Evolutionary conservation across 352 stramenopile species (phyloP).

Genomic region (Globisporangium carolinianum): DNA sequence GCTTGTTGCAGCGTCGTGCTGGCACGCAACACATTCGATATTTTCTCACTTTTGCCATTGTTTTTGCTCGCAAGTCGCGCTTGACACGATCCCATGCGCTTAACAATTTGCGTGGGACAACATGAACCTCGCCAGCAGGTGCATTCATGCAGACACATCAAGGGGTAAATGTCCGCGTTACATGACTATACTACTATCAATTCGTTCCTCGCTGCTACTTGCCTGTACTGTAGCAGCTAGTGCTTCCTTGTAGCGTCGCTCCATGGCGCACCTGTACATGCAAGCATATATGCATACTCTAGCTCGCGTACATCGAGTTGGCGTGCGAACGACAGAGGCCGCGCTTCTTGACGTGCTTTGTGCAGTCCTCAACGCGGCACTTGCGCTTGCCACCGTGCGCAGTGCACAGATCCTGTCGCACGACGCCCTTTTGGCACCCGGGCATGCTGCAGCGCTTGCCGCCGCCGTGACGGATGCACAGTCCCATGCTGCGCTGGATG

Average conservation of each 20-base stretch:
- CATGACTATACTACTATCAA: not conserved
- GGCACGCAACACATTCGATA: no score
- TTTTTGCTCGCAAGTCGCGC: no score
- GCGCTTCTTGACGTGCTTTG: conserved; percentile 86
- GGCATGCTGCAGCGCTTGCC: conserved; percentile 77
- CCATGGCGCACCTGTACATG: not conserved
- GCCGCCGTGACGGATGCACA: conserved; percentile 79
- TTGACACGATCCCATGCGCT: no score
- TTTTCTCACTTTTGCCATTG: no score
- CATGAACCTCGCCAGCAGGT: not conserved
- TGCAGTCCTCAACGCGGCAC: conserved; percentile 71
- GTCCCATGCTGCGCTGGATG: conserved; percentile 82
- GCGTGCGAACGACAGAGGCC: conserved; percentile 68
- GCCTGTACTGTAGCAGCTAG: not conserved
- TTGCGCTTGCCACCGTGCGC: conserved; percentile 83
- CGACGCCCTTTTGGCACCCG: conserved; percentile 79
- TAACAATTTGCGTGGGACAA: no score
- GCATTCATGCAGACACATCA: not conserved
- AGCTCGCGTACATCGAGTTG: conserved; percentile 41
- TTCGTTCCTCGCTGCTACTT: not conserved
- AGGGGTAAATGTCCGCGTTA: not conserved
- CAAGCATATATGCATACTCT: not conserved
- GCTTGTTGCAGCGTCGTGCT: no score
- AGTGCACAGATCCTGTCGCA: conserved; percentile 81
- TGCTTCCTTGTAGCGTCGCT: no score